A percentile compares a stretch with the other conserved stretches of the same genome.
phyloP scores from a whole-genome alignment of 2,329 filamentous ascomycete genomes.

The Curvularia hawaiiensis region DNA sequence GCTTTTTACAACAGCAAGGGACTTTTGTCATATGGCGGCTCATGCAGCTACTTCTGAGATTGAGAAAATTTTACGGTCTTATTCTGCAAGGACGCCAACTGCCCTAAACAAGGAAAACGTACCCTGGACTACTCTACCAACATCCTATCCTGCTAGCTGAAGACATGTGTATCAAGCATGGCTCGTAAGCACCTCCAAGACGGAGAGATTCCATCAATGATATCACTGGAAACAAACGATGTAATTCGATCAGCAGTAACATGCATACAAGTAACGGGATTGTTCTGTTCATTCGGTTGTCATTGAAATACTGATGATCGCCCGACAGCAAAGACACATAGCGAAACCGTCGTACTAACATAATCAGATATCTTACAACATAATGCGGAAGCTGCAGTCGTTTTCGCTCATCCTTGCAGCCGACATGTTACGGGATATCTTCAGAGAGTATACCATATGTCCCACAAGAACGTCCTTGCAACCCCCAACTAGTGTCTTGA shows the following conservation, averaged over 20 bases:
- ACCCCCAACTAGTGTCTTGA: conserved; percentile 9
- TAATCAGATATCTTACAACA: not conserved
- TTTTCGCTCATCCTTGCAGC: conserved; percentile 11
- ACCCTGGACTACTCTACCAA: not conserved
- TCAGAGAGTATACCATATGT: conserved; percentile 17
- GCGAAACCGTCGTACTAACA: not conserved
- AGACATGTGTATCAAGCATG: not conserved
- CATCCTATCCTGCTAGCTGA: not conserved
- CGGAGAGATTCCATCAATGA: not conserved
- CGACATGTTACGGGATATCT: conserved; percentile 14
- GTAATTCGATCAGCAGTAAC: not conserved
- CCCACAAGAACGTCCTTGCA: conserved; percentile 18
- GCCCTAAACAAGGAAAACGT: not conserved
- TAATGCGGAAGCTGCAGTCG: conserved; percentile 9
- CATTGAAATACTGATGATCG: not conserved
- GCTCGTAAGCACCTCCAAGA: not conserved
- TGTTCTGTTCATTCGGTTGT: not conserved
- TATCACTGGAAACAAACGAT: not conserved
- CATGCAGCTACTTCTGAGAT: not conserved
- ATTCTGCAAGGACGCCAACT: not conserved
- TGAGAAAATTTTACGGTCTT: not conserved
- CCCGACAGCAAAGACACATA: not conserved
- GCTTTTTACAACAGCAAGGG: not conserved
- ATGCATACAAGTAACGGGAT: not conserved
- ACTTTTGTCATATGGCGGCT: not conserved